A percentile compares a stretch with the other conserved stretches of the same genome.
phyloP scores from a whole-genome alignment of 345 rosid genomes.

The Dipteronia dyeriana region DNA sequence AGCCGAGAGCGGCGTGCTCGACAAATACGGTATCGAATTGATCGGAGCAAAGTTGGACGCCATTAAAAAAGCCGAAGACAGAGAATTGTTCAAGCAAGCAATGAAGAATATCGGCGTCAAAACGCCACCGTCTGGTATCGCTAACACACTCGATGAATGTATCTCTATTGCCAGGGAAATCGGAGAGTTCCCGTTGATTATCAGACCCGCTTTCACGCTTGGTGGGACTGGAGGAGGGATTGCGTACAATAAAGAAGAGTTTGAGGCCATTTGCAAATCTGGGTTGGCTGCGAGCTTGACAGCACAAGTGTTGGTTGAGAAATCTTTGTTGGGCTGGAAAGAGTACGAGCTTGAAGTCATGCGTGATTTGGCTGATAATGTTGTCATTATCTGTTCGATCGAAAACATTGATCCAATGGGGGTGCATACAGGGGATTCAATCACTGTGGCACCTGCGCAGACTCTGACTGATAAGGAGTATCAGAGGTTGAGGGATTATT shows the following conservation, averaged over 20 bases:
- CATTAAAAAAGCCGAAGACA: conserved; percentile 90
- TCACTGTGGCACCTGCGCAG: conserved; percentile 98
- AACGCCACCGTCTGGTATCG: conserved; percentile 95
- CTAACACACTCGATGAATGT: conserved; percentile 82
- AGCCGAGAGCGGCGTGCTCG: conserved; percentile 77
- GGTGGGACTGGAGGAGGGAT: conserved; percentile 99
- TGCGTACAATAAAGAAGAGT: conserved; percentile 92
- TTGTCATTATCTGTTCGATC: conserved; percentile 91
- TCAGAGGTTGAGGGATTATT: conserved; percentile 89
- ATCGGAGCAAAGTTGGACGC: conserved; percentile 96
- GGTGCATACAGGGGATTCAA: conserved; percentile 96
- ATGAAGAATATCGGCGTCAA: conserved; percentile 84
- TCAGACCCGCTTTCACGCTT: conserved; percentile 90
- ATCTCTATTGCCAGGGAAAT: conserved; percentile 64
- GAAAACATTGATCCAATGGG: conserved; percentile 99
- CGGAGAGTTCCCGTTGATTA: conserved; percentile 94
- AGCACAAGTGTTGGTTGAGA: conserved; percentile 91
- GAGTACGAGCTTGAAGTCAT: conserved; percentile 97
- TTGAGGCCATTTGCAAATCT: conserved; percentile 76
- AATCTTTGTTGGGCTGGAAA: conserved; percentile 94
- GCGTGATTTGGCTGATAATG: conserved; percentile 98
- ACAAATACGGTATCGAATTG: conserved; percentile 73
- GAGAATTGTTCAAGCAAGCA: conserved; percentile 84
- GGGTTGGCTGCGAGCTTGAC: conserved; percentile 91
- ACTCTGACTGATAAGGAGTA: conserved; percentile 94